These are phyloP conservation scores for Yarrowia galli DNA, from an alignment of 1,139 yeast species.

Conservation along the genomic window DNA sequence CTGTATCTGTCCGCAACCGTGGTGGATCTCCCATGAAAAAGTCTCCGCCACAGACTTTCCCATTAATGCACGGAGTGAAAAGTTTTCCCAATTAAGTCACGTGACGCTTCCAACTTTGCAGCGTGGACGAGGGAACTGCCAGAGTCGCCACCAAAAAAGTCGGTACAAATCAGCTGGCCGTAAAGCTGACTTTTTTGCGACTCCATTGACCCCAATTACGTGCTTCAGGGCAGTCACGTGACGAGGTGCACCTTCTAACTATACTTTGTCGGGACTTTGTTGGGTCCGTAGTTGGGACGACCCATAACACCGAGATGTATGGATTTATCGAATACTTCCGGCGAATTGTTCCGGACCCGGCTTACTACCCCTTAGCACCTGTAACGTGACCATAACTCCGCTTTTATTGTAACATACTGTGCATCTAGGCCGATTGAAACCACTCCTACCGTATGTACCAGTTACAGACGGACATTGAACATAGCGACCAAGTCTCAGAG, in stretches of 20 bases:
- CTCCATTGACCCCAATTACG: conserved; percentile 5
- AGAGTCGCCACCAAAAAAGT: background rate
- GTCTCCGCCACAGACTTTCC: conserved; percentile 15
- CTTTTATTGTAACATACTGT: no score
- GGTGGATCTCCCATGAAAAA: conserved; percentile 14
- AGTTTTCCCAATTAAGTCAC: conserved; percentile 30
- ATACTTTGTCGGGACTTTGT: background rate
- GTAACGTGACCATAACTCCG: no score
- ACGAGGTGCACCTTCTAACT: background rate
- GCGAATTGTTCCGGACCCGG: no score
- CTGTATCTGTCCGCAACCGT: background rate
- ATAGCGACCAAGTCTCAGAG: no score
- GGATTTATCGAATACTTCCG: background rate
- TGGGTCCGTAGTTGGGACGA: background rate
- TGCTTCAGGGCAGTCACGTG: background rate
- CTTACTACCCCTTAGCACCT: no score
- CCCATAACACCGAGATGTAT: background rate
- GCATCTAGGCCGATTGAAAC: no score
- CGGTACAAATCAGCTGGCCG: background rate
- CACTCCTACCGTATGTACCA: no score
- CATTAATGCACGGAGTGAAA: conserved; percentile 26
- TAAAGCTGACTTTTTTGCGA: background rate
- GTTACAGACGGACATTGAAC: no score
- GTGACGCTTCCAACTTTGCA: conserved; percentile 21
- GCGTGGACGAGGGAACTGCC: background rate